A percentile compares a stretch with the other conserved stretches of the same genome.
Conservation (phyloP, 768 basidiomycete species). For the Hydnomerulius pinastri region DNA sequence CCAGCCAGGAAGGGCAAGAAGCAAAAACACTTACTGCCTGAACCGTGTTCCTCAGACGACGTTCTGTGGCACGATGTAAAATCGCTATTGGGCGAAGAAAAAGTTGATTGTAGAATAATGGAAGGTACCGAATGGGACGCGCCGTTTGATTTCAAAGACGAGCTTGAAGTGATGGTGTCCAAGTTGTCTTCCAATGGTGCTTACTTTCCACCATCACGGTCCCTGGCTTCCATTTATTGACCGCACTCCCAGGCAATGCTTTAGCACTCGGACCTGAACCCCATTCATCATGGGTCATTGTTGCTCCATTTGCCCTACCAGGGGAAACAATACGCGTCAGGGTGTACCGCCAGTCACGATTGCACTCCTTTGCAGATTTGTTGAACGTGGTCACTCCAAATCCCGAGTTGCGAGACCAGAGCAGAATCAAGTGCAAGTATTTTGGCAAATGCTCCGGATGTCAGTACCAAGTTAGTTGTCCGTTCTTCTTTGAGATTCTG, state of each 20-base stretch:
- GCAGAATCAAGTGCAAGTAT: slow-evolving; percentile 74
- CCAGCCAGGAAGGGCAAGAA: neutral
- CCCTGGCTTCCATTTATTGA: neutral
- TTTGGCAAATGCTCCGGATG: slow-evolving; percentile 92
- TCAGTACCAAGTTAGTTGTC: slow-evolving; percentile 76
- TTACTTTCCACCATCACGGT: slow-evolving; percentile 12
- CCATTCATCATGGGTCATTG: slow-evolving; percentile 72
- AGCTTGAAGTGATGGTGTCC: slow-evolving; percentile 67
- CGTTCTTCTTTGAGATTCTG: neutral
- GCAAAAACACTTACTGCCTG: slow-evolving; percentile 28
- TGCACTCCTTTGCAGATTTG: slow-evolving; percentile 79
- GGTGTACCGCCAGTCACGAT: slow-evolving; percentile 67
- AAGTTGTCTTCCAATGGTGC: slow-evolving; percentile 64
- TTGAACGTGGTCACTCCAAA: slow-evolving; percentile 68
- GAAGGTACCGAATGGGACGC: slow-evolving; percentile 55
- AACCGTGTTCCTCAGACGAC: slow-evolving; percentile 71
- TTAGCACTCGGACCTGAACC: slow-evolving; percentile 54
- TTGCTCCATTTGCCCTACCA: slow-evolving; percentile 83
- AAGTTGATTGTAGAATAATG: slow-evolving; percentile 49
- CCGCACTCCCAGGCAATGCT: slow-evolving; percentile 54
- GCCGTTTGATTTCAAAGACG: slow-evolving; percentile 60
- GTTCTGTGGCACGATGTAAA: slow-evolving; percentile 74
- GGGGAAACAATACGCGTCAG: slow-evolving; percentile 76
- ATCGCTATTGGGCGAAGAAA: slow-evolving; percentile 61
- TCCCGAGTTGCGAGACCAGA: slow-evolving; percentile 61